Base-by-base conservation (phyloP, 1,139 yeast genomes). In the Scheffersomyces insectosa region DNA sequence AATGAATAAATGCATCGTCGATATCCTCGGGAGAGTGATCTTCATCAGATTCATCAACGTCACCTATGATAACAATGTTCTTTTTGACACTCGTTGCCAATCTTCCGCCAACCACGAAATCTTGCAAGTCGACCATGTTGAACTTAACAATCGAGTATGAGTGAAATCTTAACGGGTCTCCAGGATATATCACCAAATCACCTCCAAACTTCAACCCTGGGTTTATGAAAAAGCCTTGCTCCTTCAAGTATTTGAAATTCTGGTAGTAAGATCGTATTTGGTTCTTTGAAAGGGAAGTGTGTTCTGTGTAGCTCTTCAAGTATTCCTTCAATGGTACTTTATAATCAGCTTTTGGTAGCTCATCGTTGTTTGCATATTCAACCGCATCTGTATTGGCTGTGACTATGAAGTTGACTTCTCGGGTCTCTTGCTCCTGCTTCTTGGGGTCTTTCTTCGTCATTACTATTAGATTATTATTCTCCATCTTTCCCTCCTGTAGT, bases 181-280 rank as follows among this genome's bases (percentile, higher is more conserved):
- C 98, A 0, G 98, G 98, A 54, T 93, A 93, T 2, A 93, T 90
- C 41, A 93, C 79, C 56, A 82, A 89, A 45, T 83, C 83, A 3
- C 96, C 95, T 1, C 99, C 99, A 60, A 91, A 93, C 47, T 96
- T 75, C 35, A 90, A 70, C 0, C 98, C 99, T 0, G 98, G 97
- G 30, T 90, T 75, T 16, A 90, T 51, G 53, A 60, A 86, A 58
- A 75, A 84, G 0, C 78, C 80, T 14, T 59, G 55, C 1, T 57
- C 50, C 46, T 77, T 80, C 37, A 88, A 62, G 41, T 70, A 60
- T 35, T 65, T 63, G 40, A 40, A 52, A 9, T 45, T 43, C 11
- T 36, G 38, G 39, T 52, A 54, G 33, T 47, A 40, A 11, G 43
- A 38, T 4, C 35, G 16, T 11, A 45, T 20, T n/a, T 28, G 41